phyloP scores from a whole-genome alignment of 352 stramenopile species.

The Thraustochytrium striatum region DNA sequence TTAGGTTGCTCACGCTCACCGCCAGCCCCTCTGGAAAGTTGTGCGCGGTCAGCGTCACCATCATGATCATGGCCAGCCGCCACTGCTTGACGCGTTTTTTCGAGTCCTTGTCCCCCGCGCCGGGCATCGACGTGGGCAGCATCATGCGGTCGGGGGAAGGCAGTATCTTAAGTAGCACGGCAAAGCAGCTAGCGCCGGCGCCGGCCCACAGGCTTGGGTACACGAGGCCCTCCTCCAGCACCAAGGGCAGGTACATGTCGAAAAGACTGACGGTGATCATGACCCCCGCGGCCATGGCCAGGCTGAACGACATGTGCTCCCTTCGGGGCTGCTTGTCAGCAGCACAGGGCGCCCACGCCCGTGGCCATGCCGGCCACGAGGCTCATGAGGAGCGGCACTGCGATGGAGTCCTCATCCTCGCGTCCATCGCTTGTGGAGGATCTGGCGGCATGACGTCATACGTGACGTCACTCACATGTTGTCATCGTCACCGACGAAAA shows the following conservation, averaged over 20 bases:
- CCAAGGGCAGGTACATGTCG: constrained; percentile 57
- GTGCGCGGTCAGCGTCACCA: constrained; percentile 64
- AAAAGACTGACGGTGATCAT: constrained; percentile 67
- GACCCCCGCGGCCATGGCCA: constrained; percentile 64
- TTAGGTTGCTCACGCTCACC: constrained; percentile 39
- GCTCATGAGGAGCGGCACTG: constrained; percentile 31
- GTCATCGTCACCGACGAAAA: background rate
- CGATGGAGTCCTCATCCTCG: constrained; percentile 4
- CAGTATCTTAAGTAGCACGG: constrained; percentile 1
- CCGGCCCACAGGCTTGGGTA: background rate
- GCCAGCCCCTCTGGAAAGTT: constrained; percentile 66
- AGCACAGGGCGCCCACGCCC: constrained; percentile 59
- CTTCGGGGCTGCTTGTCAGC: constrained; percentile 54
- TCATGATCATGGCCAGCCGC: constrained; percentile 59
- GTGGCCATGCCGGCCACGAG: constrained; percentile 60
- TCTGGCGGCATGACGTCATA: background rate
- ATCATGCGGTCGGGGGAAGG: constrained; percentile 33
- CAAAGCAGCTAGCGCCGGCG: constrained; percentile 6
- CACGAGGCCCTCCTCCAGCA: constrained; percentile 55
- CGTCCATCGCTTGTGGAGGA: constrained; percentile 20
- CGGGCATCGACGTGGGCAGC: constrained; percentile 7
- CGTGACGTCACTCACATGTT: background rate
- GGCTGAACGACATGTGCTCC: constrained; percentile 54
- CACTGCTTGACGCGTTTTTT: constrained; percentile 11
- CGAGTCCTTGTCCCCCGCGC: constrained; percentile 5